phyloP scores from a whole-genome alignment of 106 monocot genomes.

The Gastrodia elata region DNA sequence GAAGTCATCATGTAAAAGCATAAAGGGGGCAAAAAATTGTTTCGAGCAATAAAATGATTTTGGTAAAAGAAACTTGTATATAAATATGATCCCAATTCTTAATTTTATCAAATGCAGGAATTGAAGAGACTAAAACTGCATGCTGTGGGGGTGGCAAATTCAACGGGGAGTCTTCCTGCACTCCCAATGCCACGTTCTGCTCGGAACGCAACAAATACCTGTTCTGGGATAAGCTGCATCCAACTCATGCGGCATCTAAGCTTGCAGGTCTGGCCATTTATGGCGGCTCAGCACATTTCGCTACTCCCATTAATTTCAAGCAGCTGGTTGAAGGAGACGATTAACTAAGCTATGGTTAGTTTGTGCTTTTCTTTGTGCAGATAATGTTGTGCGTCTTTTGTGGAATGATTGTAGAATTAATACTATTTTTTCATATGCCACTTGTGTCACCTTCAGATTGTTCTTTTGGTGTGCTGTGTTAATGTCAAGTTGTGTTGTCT shows the following conservation, averaged over 20 bases:
- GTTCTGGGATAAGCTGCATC: conserved; percentile 21
- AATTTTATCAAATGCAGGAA: conserved; percentile 8
- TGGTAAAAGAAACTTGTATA: too few relatives aligned
- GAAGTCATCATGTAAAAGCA: too few relatives aligned
- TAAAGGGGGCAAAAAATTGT: too few relatives aligned
- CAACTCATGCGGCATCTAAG: conserved; percentile 13
- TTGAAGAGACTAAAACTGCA: conserved; percentile 11
- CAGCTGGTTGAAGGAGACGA: conserved; percentile 2
- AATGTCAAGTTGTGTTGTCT: too few relatives aligned
- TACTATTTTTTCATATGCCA: too few relatives aligned
- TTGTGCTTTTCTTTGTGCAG: too few relatives aligned
- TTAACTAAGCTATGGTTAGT: not conserved
- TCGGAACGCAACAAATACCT: conserved; percentile 11
- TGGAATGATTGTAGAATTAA: too few relatives aligned
- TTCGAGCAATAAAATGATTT: too few relatives aligned
- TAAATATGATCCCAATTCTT: too few relatives aligned
- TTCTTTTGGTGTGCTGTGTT: too few relatives aligned
- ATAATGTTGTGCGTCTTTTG: too few relatives aligned
- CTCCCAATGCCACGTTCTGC: conserved; percentile 13
- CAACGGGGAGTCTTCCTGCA: conserved; percentile 14
- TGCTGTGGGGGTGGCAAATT: conserved; percentile 21
- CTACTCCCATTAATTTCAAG: conserved; percentile 16
- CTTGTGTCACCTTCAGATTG: too few relatives aligned
- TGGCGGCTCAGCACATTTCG: conserved; percentile 7
- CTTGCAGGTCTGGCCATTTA: not conserved